Evolutionary conservation across 208 protist species (phyloP).

Genomic region (Wallacemonas collosoma): DNA sequence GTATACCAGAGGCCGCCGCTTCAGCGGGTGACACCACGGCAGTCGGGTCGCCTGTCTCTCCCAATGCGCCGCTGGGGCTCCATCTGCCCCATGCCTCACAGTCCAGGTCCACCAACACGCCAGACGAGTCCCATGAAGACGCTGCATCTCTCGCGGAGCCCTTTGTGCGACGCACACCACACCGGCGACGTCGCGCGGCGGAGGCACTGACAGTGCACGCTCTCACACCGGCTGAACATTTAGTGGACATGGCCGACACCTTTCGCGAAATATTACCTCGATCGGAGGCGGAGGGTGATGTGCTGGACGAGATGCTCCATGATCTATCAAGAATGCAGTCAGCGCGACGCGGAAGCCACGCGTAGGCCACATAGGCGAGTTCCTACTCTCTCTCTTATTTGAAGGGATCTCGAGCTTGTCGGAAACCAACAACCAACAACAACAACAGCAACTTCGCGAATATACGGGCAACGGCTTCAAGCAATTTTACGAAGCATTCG

Average conservation of each 20-base stretch:
- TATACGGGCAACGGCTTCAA: no score
- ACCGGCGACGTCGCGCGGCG: background rate
- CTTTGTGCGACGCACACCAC: no score
- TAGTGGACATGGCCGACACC: constrained; percentile 28
- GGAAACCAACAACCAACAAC: background rate
- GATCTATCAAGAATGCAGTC: constrained; percentile 19
- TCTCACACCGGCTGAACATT: constrained; percentile 18
- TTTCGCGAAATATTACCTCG: constrained; percentile 38
- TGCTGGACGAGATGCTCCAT: constrained; percentile 39
- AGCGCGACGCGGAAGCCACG: background rate
- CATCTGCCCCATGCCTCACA: background rate
- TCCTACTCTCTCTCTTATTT: no score
- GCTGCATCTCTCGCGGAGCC: background rate
- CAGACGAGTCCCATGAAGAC: background rate
- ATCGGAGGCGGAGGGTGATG: constrained; percentile 25
- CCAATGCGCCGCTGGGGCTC: constrained; percentile 7
- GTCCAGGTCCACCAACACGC: background rate
- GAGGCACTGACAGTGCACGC: background rate
- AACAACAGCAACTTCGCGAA: background rate
- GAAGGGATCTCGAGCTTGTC: no score
- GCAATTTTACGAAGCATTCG: background rate
- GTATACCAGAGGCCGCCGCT: no score
- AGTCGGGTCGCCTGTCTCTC: background rate
- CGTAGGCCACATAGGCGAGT: background rate
- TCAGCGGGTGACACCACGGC: background rate